phyloP scores from a whole-genome alignment of 768 basidiomycete genomes.

The Suillus occidentalis region DNA sequence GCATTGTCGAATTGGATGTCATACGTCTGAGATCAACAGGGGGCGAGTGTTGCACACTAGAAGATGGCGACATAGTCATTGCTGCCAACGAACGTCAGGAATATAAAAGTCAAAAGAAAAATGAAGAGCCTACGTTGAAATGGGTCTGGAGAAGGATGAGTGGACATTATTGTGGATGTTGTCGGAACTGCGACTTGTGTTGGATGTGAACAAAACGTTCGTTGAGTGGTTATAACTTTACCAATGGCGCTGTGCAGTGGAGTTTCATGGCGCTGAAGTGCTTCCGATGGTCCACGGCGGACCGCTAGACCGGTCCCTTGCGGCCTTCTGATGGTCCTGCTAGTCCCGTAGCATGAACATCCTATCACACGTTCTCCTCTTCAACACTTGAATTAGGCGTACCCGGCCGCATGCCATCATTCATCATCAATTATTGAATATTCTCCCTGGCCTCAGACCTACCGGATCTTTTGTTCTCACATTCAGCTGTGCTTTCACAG shows the following conservation, averaged over 20 bases:
- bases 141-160: constrained; percentile 14
- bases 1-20: constrained; percentile 46
- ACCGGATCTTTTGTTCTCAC: neutral
- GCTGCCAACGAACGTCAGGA: constrained; percentile 10
- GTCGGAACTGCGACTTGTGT: constrained; percentile 14
- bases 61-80: constrained; percentile 15
- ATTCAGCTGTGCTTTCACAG: neutral
- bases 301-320: neutral
- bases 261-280: neutral
- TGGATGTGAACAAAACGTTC: constrained; percentile 6
- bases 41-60: constrained; percentile 27
- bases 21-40: constrained; percentile 55
- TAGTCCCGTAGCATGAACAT: neutral
- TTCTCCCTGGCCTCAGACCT: neutral
- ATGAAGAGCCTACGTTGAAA: constrained; percentile 19
- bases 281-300: neutral
- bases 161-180: constrained; percentile 16
- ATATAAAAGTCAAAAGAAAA: neutral
- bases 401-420: neutral
- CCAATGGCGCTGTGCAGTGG: constrained; percentile 6
- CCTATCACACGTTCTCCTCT: neutral
- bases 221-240: constrained; percentile 6
- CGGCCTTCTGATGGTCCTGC: neutral
- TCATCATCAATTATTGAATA: neutral
- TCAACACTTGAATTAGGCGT: neutral